Conservation (phyloP, 805 yeast species). For the Lipomyces japonicus region DNA sequence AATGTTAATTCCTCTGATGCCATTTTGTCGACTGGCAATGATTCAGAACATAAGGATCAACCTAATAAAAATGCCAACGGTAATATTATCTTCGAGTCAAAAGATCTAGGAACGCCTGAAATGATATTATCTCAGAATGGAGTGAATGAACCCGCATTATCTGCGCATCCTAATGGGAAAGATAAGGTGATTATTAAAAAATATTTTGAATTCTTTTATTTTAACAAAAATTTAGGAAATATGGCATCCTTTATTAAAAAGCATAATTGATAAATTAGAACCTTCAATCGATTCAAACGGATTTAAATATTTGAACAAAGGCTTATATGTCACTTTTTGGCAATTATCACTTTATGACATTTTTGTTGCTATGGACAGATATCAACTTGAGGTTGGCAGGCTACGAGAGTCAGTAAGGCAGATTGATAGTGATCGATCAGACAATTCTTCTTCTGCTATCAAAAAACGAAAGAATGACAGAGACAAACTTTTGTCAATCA, state of each 20-base stretch:
- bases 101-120: no score
- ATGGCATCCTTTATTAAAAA: constrained; percentile 42
- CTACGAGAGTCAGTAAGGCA: constrained; percentile 36
- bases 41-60: constrained; percentile 31
- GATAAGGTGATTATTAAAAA: no score
- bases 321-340: constrained; percentile 68
- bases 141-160: constrained; percentile 52
- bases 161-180: constrained; percentile 61
- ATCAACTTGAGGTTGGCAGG: constrained; percentile 47
- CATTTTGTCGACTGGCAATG: constrained; percentile 26
- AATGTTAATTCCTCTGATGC: background rate
- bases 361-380: constrained; percentile 49
- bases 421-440: constrained; percentile 8
- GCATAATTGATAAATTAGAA: constrained; percentile 34
- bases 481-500: constrained; percentile 8
- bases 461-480: constrained; percentile 5
- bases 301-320: constrained; percentile 35
- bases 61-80: constrained; percentile 29
- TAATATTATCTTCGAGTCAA: no score
- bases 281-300: constrained; percentile 31
- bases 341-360: constrained; percentile 67
- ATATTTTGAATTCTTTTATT: no score
- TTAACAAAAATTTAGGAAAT: constrained; percentile 41
- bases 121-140: no score
- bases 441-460: constrained; percentile 1